phyloP scores from a whole-genome alignment of 805 yeast species.

The Nadsonia fulvescens region DNA sequence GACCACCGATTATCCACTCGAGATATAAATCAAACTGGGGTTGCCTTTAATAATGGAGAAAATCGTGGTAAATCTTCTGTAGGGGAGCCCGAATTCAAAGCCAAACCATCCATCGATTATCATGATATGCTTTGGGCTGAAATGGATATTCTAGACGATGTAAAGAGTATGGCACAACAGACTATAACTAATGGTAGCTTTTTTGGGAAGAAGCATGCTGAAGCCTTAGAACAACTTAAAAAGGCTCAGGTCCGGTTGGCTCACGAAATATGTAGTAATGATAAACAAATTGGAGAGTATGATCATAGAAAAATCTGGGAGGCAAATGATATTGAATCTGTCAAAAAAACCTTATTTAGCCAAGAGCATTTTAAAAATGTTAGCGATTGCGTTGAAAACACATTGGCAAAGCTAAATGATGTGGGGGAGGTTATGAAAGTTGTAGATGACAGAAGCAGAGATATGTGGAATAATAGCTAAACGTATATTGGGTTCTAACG shows the following conservation, averaged over 20 bases:
- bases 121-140: conserved; percentile 79
- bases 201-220: conserved; percentile 27
- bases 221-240: conserved; percentile 35
- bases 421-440: conserved; percentile 28
- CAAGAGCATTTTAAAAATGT: conserved; percentile 36
- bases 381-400: conserved; percentile 29
- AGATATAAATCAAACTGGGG: too few species aligned
- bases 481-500: too few species aligned
- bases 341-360: conserved; percentile 23
- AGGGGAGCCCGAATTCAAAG: too few species aligned
- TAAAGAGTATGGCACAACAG: conserved; percentile 35
- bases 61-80: too few species aligned
- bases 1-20: too few species aligned
- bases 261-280: conserved; percentile 21
- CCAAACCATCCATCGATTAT: conserved; percentile 25
- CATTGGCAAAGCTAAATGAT: conserved; percentile 29
- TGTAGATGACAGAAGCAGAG: conserved; percentile 15
- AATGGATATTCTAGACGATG: conserved; percentile 71
- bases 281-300: conserved; percentile 13
- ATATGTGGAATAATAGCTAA: too few species aligned
- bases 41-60: too few species aligned
- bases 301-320: conserved; percentile 18
- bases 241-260: conserved; percentile 34
- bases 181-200: conserved; percentile 19
- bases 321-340: conserved; percentile 17